Evolutionary conservation across 2,329 filamentous ascomycete species (phyloP), one percentile per base, ranked within the genome.

Genomic region (Aspergillus uvarum): DNA sequence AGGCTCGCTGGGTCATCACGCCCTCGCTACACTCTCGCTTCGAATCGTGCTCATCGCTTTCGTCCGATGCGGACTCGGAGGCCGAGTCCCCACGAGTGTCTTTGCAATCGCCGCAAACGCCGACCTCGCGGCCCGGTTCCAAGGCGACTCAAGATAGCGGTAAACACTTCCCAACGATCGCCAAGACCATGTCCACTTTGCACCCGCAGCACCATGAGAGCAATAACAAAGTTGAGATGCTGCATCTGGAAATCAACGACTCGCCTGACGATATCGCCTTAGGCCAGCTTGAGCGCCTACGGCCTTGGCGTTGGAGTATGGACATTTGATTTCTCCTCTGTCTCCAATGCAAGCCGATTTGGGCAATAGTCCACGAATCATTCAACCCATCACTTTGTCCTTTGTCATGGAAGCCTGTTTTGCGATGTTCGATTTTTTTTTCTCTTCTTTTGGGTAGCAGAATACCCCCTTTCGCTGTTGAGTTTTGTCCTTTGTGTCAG

Each of bases 301-400:
- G 73, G 32, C 76, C 75, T 12, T 78, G 72, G 69, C 72, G 76
- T 61, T 79, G 76, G 76, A 79, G 76, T 63, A 78, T 79, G 75
- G 76, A 79, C 60, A 73, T 79, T 44, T 79, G 69, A 71, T n/a
- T 44, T n/a, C 7, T 29, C 26, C 32, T 35, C 38, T 16, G 16
- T 44, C 38, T 44, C 14, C 16, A 19, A n/a, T 44, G 38, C 14
- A n/a, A 44, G 14, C 38, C 14, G 38, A 44, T 31, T 19, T 31
- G 21, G 38, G 10, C 21, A 31, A n/a, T 29, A 19, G 32, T 24
- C 24, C 38, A 29, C n/a, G 16, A 12, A 38, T 29, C 19, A 22
- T 47, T 47, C 24, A 29, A 44, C 38, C 50, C n/a, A 42, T 47
- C 19, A 50, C n/a, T 47, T 32, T 51, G 47, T 56, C 49, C 44